Conservation (phyloP, 805 yeast genomes). For the Komagataella phaffii region DNA sequence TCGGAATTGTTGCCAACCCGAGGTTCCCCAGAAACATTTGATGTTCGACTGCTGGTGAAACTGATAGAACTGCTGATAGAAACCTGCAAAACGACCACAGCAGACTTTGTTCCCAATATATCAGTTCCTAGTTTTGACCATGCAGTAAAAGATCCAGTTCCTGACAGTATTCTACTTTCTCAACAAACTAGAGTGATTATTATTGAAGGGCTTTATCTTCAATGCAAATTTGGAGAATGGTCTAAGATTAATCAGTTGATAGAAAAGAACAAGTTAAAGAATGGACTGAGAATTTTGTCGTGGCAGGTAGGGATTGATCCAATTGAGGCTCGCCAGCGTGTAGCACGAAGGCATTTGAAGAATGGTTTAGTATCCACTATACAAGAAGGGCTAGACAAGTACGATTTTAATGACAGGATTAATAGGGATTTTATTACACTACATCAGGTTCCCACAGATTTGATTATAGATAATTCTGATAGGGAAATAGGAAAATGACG, state of each 20-base stretch:
- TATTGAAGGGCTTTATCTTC: constrained; percentile 66
- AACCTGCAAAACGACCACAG: constrained; percentile 14
- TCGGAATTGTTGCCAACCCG: constrained; percentile 46
- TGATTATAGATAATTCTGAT: constrained; percentile 5
- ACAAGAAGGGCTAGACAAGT: constrained; percentile 38
- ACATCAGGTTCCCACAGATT: constrained; percentile 7
- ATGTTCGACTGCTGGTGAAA: constrained; percentile 32
- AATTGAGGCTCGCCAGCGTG: constrained; percentile 35
- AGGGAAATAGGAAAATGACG: constrained; percentile 1
- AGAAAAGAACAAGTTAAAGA: constrained; percentile 4
- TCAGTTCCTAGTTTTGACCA: constrained; percentile 68
- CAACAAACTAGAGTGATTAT: constrained; percentile 40
- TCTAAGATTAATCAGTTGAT: constrained; percentile 23
- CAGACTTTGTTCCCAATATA: constrained; percentile 19
- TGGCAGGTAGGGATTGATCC: constrained; percentile 37
- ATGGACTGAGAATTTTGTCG: constrained; percentile 15
- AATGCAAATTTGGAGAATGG: constrained; percentile 52
- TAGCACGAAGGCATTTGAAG: constrained; percentile 50
- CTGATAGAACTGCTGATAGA: constrained; percentile 17
- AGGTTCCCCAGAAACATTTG: constrained; percentile 84
- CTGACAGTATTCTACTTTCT: constrained; percentile 31
- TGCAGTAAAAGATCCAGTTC: constrained; percentile 56
- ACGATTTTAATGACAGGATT: constrained; percentile 41
- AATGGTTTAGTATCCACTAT: constrained; percentile 36
- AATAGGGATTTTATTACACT: constrained; percentile 34